Evolutionary conservation across 495 filamentous ascomycete species (phyloP).

Genomic region (Aspergillus asperescens): DNA sequence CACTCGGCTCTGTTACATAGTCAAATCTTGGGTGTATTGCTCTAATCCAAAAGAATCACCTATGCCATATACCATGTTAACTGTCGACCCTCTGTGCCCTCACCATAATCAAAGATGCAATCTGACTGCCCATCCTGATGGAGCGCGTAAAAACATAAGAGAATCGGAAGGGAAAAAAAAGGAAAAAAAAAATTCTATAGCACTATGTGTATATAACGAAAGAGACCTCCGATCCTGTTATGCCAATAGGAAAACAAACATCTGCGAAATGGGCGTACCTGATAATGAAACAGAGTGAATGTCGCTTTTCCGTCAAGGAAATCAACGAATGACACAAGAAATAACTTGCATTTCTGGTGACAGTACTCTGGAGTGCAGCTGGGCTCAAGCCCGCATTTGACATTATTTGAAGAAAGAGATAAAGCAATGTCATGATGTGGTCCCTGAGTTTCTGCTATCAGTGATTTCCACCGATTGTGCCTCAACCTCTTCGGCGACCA

Average conservation of each 20-base stretch:
- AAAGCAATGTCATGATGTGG: slow-evolving; percentile 21
- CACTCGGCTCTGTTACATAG: too few species aligned
- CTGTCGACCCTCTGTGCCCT: neutral
- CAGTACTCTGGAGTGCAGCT: neutral
- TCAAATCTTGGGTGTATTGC: too few species aligned
- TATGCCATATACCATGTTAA: neutral
- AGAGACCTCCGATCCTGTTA: slow-evolving; percentile 15
- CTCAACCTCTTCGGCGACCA: slow-evolving; percentile 36
- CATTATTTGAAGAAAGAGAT: neutral
- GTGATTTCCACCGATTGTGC: slow-evolving; percentile 37
- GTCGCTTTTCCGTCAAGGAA: slow-evolving; percentile 13
- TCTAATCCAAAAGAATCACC: neutral
- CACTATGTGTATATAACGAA: slow-evolving; percentile 23
- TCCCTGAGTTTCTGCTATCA: slow-evolving; percentile 22
- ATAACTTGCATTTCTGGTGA: neutral
- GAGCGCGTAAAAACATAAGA: neutral
- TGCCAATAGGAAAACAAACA: slow-evolving; percentile 11
- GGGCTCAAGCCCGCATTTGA: neutral
- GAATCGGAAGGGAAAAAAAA: too few species aligned
- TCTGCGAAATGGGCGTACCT: neutral
- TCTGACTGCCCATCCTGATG: slow-evolving; percentile 3
- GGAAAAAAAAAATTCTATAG: too few species aligned
- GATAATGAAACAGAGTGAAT: slow-evolving; percentile 3
- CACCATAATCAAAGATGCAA: slow-evolving; percentile 4
- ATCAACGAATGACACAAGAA: slow-evolving; percentile 6